A percentile compares a stretch with the other conserved stretches of the same genome.
Conservation (phyloP, 2,329 filamentous ascomycete species). For the Ophiocordyceps sinensis region DNA sequence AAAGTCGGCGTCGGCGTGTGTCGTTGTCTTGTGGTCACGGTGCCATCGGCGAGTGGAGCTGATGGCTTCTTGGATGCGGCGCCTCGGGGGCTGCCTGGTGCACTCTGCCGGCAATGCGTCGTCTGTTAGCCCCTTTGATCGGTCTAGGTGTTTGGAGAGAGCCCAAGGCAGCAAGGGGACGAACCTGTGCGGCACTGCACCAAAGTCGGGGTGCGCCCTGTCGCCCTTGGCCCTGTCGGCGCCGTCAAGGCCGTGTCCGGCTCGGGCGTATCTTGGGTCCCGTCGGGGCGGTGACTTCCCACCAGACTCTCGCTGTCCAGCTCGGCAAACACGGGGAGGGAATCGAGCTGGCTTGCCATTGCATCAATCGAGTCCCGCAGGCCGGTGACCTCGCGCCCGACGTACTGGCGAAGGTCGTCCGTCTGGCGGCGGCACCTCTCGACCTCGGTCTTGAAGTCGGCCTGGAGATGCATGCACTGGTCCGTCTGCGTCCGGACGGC, state of each 20-base stretch:
- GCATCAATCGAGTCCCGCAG: constrained; percentile 10
- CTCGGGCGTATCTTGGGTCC: not conserved
- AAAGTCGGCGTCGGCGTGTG: constrained; percentile 15
- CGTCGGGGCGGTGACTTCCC: not conserved
- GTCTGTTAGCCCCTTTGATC: not conserved
- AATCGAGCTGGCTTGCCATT: constrained; percentile 10
- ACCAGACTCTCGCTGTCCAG: not conserved
- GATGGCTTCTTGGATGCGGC: constrained; percentile 20
- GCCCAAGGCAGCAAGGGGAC: not conserved
- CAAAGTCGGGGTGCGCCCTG: not conserved
- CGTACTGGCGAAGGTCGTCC: constrained; percentile 4
- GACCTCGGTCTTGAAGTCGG: constrained; percentile 4
- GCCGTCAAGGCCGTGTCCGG: not conserved
- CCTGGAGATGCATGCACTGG: constrained; percentile 3
- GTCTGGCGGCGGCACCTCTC: constrained; percentile 9
- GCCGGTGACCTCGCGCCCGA: constrained; percentile 10
- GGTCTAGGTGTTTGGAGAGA: not conserved
- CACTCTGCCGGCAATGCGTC: not conserved
- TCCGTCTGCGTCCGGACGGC: constrained; percentile 14
- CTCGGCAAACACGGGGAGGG: constrained; percentile 7
- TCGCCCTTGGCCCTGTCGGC: not conserved
- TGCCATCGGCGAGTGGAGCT: constrained; percentile 24
- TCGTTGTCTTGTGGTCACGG: constrained; percentile 20
- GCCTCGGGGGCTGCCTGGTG: constrained; percentile 3
- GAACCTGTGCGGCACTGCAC: not conserved